Evolutionary conservation across 2,329 filamentous ascomycete species (phyloP).

Genomic region (Blumeria hordei): DNA sequence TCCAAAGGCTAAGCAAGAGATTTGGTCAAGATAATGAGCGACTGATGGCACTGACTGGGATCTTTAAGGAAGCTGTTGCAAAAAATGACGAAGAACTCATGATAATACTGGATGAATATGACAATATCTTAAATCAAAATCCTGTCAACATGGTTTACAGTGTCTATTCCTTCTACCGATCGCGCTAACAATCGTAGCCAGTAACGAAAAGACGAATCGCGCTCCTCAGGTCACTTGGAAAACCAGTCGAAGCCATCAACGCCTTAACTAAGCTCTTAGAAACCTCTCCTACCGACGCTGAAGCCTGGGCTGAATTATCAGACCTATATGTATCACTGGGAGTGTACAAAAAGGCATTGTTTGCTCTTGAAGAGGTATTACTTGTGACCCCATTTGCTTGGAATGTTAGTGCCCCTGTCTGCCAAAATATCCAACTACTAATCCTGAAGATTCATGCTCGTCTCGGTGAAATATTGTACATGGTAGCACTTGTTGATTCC

Average conservation of each 20-base stretch:
- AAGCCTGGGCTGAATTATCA: constrained; percentile 79
- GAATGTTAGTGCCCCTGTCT: constrained; percentile 39
- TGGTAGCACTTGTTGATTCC: constrained; percentile 28
- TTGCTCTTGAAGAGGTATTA: constrained; percentile 73
- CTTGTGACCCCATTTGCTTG: constrained; percentile 76
- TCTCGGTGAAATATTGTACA: constrained; percentile 60
- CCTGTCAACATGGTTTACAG: constrained; percentile 52
- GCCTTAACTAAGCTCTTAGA: constrained; percentile 55
- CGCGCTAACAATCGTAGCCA: constrained; percentile 28
- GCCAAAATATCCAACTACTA: not conserved
- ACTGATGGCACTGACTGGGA: constrained; percentile 57
- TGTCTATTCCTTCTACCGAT: constrained; percentile 1
- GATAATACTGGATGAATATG: constrained; percentile 51
- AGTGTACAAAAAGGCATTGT: constrained; percentile 61
- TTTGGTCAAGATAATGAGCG: constrained; percentile 73
- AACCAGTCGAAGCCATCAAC: constrained; percentile 45
- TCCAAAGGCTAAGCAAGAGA: constrained; percentile 50
- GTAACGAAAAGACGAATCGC: constrained; percentile 68
- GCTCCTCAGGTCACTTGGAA: constrained; percentile 50
- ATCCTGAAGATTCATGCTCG: constrained; percentile 51
- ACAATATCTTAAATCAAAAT: constrained; percentile 47
- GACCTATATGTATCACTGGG: constrained; percentile 68
- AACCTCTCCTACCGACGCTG: constrained; percentile 67
- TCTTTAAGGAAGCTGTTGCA: constrained; percentile 68
- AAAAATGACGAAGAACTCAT: constrained; percentile 39